A percentile compares a stretch with the other conserved stretches of the same genome.
phyloP scores from a whole-genome alignment of 2,329 filamentous ascomycete genomes.

The Aspergillus sojae region DNA sequence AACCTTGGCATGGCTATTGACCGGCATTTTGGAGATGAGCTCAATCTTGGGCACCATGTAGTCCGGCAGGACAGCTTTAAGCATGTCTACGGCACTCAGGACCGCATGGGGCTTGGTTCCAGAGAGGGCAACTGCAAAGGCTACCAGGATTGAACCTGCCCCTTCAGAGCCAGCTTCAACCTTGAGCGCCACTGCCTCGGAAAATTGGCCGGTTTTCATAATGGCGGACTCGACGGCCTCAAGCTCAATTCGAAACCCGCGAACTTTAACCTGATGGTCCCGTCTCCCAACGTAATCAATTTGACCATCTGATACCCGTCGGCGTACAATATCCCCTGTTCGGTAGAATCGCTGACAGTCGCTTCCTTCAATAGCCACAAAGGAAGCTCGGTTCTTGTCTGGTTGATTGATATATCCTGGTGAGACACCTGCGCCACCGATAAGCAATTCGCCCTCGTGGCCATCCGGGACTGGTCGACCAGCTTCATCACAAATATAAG shows the following conservation, averaged over 20 bases:
- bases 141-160: constrained; percentile 14
- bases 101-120: background rate
- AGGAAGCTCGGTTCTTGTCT: constrained; percentile 25
- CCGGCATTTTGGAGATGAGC: constrained; percentile 55
- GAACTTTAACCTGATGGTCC: constrained; percentile 37
- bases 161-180: background rate
- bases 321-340: constrained; percentile 35
- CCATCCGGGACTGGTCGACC: constrained; percentile 12
- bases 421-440: constrained; percentile 17
- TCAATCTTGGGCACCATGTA: constrained; percentile 70
- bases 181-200: background rate
- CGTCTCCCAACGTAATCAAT: constrained; percentile 35
- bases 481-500: constrained; percentile 18
- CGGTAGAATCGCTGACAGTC: constrained; percentile 29
- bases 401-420: constrained; percentile 29
- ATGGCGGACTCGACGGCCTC: constrained; percentile 31
- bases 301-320: constrained; percentile 30
- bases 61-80: background rate
- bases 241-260: constrained; percentile 36
- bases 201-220: background rate
- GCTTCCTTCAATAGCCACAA: constrained; percentile 19
- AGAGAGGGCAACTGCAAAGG: constrained; percentile 18
- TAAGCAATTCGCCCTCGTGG: constrained; percentile 23
- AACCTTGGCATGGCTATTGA: background rate
- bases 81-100: constrained; percentile 36